These are phyloP conservation scores for Sugiyamaella pinicola DNA, from an alignment of 1,139 yeast species.

Conservation along the genomic window DNA sequence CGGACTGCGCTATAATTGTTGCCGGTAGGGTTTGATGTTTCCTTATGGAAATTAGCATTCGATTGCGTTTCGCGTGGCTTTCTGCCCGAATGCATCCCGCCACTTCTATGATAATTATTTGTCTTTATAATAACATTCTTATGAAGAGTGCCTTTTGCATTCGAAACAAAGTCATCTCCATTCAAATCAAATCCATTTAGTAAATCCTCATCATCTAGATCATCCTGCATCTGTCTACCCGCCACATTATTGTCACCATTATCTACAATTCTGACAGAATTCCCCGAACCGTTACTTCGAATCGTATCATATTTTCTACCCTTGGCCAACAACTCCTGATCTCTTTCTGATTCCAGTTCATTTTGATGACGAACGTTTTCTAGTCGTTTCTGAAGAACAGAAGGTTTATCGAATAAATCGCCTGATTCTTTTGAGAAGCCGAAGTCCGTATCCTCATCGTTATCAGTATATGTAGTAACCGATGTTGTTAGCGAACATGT, in stretches of 20 bases:
- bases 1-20: conserved; percentile 8
- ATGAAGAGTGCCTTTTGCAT: conserved; percentile 26
- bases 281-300: conserved; percentile 28
- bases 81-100: not conserved
- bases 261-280: conserved; percentile 3
- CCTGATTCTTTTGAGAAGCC: conserved; percentile 18
- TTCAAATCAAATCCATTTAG: conserved; percentile 35
- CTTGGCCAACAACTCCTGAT: conserved; percentile 25
- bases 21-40: not conserved
- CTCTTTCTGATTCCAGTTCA: conserved; percentile 26
- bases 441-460: conserved; percentile 24
- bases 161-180: conserved; percentile 17
- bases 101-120: not conserved
- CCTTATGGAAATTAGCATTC: conserved; percentile 3
- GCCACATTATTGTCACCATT: conserved; percentile 9
- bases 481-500: conserved; percentile 25
- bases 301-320: conserved; percentile 29
- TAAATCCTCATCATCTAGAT: conserved; percentile 31
- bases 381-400: conserved; percentile 13
- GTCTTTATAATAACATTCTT: conserved; percentile 32
- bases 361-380: conserved; percentile 23
- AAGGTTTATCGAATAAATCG: conserved; percentile 19
- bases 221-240: not conserved
- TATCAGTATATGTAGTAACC: conserved; percentile 27
- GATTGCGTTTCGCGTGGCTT: conserved; percentile 9